Evolutionary conservation across 345 rosid genomes (phyloP), one percentile per base, ranked within the genome.

Genomic region (Turritis glabra): DNA sequence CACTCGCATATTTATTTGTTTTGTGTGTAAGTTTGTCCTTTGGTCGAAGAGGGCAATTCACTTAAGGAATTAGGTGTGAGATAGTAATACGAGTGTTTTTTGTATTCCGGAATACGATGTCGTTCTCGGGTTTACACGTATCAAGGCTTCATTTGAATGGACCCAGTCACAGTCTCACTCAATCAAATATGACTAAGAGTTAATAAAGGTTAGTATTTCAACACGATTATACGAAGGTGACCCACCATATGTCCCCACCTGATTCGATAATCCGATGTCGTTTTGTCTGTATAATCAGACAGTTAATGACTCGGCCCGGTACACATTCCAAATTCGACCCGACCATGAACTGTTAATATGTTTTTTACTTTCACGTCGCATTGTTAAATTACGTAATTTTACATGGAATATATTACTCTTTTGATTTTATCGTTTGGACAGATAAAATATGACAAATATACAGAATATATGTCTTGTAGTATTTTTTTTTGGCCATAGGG

Each of bases 1-100:
- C 35, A 17, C n/a, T 62, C 30, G 8, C 58, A 44, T 25, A 76
- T 56, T 26, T 9, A 54, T 44, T 60, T 68, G 74, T 60, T 22
- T 11, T 69, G 26, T 32, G 70, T 53, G 64, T 7, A 62, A 69
- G 71, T 77, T 69, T 70, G 75, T 77, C 66, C 60, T 77, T 26
- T 55, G 53, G 54, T 77, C 38, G 72, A 77, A 46, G 61, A 70
- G 2, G 61, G 71, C 53, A 77, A 46, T 63, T 53, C 64, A 61
- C 57, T 32, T 1, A 43, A 69, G 48, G 63, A 62, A 58, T 29
- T 59, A 35, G 68, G 70, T 53, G 57, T 30, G 30, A 14, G 15
- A 21, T 53, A 32, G 21, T 37, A 50, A 48, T 59, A 38, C 44
- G 22, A 58, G 4, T 5, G 21, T 43, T 21, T n/a, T n/a, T n/a